phyloP scores from a whole-genome alignment of 2,329 filamentous ascomycete genomes.

The Cryphonectria radicalis region DNA sequence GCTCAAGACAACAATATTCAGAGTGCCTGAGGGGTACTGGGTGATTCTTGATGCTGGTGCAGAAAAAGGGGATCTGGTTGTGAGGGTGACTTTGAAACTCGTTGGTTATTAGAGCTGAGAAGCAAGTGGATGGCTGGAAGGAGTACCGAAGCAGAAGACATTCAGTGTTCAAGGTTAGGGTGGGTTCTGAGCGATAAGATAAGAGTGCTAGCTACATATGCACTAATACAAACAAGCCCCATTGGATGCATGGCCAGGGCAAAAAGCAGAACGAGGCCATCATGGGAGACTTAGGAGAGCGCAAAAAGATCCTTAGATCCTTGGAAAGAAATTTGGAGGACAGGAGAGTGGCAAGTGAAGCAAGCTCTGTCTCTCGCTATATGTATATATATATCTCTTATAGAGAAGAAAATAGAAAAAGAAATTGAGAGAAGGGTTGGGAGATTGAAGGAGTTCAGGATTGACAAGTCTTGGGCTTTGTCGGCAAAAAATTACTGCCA shows the following conservation, averaged over 20 bases:
- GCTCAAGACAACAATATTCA: not conserved
- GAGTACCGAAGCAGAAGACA: not conserved
- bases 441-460: not conserved
- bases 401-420: no score
- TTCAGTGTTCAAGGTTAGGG: not conserved
- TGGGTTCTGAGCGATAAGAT: not conserved
- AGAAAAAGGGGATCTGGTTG: not conserved
- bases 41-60: not conserved
- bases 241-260: not conserved
- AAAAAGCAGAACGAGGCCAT: not conserved
- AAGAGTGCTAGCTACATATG: slow-evolving; percentile 6
- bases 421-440: not conserved
- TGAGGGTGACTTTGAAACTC: not conserved
- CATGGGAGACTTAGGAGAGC: not conserved
- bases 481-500: not conserved
- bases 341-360: not conserved
- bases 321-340: not conserved
- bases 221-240: not conserved
- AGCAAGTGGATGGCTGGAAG: not conserved
- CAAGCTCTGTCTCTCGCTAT: not conserved
- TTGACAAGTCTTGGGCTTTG: not conserved
- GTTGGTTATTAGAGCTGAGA: not conserved
- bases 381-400: not conserved
- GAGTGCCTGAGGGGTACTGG: not conserved
- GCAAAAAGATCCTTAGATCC: no score